Evolutionary conservation across 179 eudicot species (phyloP).

Genomic region (Beta corolliflora): DNA sequence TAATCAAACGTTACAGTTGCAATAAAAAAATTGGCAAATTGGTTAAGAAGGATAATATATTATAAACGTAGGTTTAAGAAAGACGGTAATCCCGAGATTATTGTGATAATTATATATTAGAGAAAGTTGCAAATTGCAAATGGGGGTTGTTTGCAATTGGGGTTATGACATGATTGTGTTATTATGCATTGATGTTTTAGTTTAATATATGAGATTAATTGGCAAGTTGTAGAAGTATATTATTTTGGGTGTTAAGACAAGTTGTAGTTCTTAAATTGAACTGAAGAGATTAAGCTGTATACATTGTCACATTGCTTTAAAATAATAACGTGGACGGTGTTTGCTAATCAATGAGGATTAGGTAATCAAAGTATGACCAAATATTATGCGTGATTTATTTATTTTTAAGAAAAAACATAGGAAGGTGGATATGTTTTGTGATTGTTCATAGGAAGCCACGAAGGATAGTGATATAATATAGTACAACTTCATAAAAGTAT

Average conservation of each 20-base stretch:
- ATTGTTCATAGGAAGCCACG: neutral
- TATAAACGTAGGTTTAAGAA: neutral
- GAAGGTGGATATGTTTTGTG: neutral
- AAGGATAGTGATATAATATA: neutral
- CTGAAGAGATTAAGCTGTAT: constrained; percentile 1
- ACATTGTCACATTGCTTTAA: constrained; percentile 19
- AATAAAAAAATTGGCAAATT: constrained; percentile 22
- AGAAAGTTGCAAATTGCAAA: neutral
- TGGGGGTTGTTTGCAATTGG: neutral
- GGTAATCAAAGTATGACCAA: neutral
- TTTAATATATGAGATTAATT: constrained; percentile 3
- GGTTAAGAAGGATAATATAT: constrained; percentile 19
- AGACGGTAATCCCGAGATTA: neutral
- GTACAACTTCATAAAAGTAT: neutral
- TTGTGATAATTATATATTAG: neutral
- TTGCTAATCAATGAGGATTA: constrained; percentile 1
- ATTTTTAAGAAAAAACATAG: neutral
- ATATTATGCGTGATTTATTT: neutral
- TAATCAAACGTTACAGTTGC: constrained; percentile 22
- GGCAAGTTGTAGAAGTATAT: neutral
- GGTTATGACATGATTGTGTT: neutral
- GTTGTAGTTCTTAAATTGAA: constrained; percentile 10
- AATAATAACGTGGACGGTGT: constrained; percentile 12
- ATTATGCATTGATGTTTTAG: neutral
- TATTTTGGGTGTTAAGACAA: constrained; percentile 1